phyloP scores from a whole-genome alignment of 23 red algal species.

The Gracilaria gracilis region DNA sequence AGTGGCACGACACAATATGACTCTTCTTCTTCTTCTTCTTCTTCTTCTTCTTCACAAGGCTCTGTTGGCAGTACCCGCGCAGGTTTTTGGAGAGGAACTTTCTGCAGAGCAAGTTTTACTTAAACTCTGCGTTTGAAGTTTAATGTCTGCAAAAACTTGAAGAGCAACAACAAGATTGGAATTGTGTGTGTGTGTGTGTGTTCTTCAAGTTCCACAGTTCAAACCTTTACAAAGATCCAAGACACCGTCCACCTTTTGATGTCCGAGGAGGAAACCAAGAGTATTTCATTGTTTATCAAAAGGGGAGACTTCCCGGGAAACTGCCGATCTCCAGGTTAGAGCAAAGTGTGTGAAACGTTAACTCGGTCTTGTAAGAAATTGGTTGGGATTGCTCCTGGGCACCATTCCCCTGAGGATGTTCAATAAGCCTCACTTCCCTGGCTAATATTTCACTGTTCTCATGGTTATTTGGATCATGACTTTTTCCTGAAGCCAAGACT shows the following conservation, averaged over 20 bases:
- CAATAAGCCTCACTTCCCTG: not conserved
- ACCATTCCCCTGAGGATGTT: not conserved
- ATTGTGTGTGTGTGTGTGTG: too few relatives aligned
- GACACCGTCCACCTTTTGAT: not conserved
- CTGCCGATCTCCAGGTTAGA: slow-evolving; percentile 16
- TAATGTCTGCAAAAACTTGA: too few relatives aligned
- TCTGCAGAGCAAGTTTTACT: too few relatives aligned
- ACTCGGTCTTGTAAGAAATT: slow-evolving; percentile 12
- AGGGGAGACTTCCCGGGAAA: not conserved
- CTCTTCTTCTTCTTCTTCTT: too few relatives aligned
- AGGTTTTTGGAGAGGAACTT: too few relatives aligned
- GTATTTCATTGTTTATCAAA: not conserved
- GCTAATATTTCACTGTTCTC: not conserved
- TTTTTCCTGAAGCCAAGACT: not conserved
- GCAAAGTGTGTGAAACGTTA: slow-evolving; percentile 4
- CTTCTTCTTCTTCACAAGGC: too few relatives aligned
- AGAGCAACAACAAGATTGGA: too few relatives aligned
- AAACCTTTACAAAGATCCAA: too few relatives aligned
- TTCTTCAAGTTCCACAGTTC: too few relatives aligned
- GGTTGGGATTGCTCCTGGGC: not conserved
- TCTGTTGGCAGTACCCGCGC: too few relatives aligned
- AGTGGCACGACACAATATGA: not conserved
- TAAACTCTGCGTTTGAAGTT: too few relatives aligned
- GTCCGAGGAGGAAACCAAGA: not conserved
- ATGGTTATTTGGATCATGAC: not conserved